Evolutionary conservation across 768 basidiomycete species (phyloP), one percentile per base, ranked within the genome.

Genomic region (Podaxis sp.): DNA sequence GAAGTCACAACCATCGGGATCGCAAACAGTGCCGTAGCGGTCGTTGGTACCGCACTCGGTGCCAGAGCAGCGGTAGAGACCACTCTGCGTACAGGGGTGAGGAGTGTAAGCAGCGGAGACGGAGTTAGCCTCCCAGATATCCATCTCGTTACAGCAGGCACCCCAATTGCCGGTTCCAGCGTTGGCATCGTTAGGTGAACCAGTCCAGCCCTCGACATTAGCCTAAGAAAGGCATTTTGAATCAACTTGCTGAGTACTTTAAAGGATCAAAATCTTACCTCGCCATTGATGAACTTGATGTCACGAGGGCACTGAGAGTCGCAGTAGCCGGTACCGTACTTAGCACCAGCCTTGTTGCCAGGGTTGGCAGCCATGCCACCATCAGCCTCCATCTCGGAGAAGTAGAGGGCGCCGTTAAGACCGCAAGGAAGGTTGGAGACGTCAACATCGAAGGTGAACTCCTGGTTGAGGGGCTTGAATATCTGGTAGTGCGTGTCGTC

Each of bases 1-100:
- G 77, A 78, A 80, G 64, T 79, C 79, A 67, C 79, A 80, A 50
- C 79, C 79, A 63, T 76, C 76, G 60, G 69, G 67, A 68, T 79
- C 78, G 67, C 79, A 80, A 46, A 76, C 68, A 55, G 75, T 72
- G 32, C 21, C 62, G 47, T 60, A 63, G 28, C 62, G 62, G 27
- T 50, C 52, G 16, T 54, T 44, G 63, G 63, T 68, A 55, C 67
- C 66, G 56, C 76, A 77, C 14, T 70, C 64, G 38, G 62, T 65
- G 36, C 75, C 75, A 28, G 59, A 46, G 73, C 78, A 80, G 42
- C 65, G 67, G 13, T 68, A 70, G 63, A 68, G 76, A 44, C 72
- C 75, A 50, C 54, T 55, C 55, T 65, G 66, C 44, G 64, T 66
- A 71, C 75, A 78, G 10, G 70, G 68, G 64, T 77, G 77, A 50